These are phyloP conservation scores for Chalciporus chontae DNA, from an alignment of 768 basidiomycete species.

Conservation along the genomic window DNA sequence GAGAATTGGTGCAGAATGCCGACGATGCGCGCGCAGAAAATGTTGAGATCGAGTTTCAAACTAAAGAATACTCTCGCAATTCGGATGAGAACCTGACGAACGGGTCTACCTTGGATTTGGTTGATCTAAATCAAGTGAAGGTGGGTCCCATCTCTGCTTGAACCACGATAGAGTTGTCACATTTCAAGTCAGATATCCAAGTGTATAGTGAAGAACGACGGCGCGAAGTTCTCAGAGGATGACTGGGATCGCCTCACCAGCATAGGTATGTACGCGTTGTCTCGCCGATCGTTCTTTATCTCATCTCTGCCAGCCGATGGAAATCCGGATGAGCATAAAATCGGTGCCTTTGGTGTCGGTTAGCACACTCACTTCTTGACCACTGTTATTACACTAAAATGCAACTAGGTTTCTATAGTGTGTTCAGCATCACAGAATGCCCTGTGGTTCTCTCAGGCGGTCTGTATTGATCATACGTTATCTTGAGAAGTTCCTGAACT, in stretches of 20 bases:
- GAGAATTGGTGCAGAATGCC: slow-evolving; percentile 57
- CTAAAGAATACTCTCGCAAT: slow-evolving; percentile 4
- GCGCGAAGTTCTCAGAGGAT: slow-evolving; percentile 41
- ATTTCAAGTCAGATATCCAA: slow-evolving; percentile 29
- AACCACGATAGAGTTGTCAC: neutral
- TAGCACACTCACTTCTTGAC: neutral
- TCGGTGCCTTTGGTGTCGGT: slow-evolving; percentile 44
- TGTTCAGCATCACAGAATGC: slow-evolving; percentile 29
- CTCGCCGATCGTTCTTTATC: neutral
- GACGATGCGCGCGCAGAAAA: slow-evolving; percentile 42
- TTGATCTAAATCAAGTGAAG: neutral
- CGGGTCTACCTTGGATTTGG: neutral
- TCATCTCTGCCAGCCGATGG: slow-evolving; percentile 38
- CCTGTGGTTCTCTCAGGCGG: slow-evolving; percentile 26
- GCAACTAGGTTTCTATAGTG: slow-evolving; percentile 23
- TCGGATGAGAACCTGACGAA: neutral
- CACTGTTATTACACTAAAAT: neutral
- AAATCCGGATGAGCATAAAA: slow-evolving; percentile 51
- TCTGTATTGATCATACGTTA: neutral
- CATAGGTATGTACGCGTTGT: slow-evolving; percentile 27
- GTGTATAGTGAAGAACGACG: slow-evolving; percentile 47
- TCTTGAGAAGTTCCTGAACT: neutral
- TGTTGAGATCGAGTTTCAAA: slow-evolving; percentile 38
- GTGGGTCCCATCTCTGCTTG: neutral
- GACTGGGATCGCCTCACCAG: slow-evolving; percentile 49